Percentiles rank a stretch among this genome's conserved stretches.
phyloP scores from a whole-genome alignment of 306 rosid genomes.

The Trifolium fragiferum region DNA sequence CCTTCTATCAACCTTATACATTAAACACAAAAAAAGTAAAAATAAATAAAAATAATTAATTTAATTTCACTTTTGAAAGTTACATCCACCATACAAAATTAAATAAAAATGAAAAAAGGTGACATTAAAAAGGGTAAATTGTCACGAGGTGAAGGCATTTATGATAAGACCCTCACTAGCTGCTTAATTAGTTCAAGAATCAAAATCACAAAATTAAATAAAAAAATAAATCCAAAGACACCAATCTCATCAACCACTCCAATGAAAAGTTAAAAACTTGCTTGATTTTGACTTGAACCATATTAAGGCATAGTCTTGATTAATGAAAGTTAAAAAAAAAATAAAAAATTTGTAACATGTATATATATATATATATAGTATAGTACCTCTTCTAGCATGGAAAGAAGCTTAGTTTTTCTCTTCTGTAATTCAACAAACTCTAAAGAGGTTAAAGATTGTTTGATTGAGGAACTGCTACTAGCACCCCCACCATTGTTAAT shows the following conservation, averaged over 20 bases:
- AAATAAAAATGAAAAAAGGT: constrained; percentile 32
- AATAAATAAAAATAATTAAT: not conserved
- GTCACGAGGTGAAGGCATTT: constrained; percentile 44
- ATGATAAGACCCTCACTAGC: constrained; percentile 60
- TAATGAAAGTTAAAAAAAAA: constrained; percentile 13
- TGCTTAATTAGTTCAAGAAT: constrained; percentile 54
- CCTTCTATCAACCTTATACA: constrained; percentile 60
- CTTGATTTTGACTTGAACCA: constrained; percentile 37
- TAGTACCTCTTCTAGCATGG: constrained; percentile 92
- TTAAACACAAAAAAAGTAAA: not conserved
- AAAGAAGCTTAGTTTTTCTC: constrained; percentile 82
- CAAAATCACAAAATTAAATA: constrained; percentile 36
- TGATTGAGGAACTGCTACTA: constrained; percentile 53
- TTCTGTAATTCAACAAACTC: constrained; percentile 90
- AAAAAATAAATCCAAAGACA: not conserved
- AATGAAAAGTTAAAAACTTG: constrained; percentile 30
- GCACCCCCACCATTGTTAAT: constrained; percentile 13
- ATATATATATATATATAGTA: not conserved
- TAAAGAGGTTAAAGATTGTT: constrained; percentile 60
- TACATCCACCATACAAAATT: constrained; percentile 26
- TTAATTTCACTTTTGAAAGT: constrained; percentile 30
- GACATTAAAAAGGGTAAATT: constrained; percentile 24
- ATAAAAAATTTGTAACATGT: not conserved
- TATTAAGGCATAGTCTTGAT: constrained; percentile 13
- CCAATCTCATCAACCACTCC: constrained; percentile 42